These are phyloP conservation scores for Mrakia blollopis DNA, from an alignment of 768 basidiomycete genomes.

Conservation along the genomic window DNA sequence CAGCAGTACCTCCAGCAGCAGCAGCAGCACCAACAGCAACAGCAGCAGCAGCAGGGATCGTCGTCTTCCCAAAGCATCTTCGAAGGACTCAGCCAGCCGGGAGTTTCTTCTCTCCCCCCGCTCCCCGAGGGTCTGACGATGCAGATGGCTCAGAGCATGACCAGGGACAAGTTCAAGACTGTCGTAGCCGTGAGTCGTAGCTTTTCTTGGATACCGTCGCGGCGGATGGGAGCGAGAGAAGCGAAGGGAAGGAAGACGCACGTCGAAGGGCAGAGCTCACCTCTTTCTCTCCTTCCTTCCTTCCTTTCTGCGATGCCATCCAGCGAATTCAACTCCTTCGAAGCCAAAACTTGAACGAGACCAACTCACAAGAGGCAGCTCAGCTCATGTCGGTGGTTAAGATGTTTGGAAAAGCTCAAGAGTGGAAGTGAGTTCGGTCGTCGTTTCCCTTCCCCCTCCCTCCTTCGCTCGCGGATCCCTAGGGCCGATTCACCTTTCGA, in stretches of 20 bases:
- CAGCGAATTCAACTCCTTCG: conserved; percentile 52
- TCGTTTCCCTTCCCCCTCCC: neutral
- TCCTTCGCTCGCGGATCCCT: too few relatives aligned
- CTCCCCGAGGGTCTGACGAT: conserved; percentile 12
- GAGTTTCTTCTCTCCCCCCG: too few relatives aligned
- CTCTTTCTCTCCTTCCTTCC: neutral
- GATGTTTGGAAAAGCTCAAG: conserved; percentile 37
- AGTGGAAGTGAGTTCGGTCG: conserved; percentile 19
- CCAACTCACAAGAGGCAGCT: conserved; percentile 50
- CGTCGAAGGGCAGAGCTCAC: neutral
- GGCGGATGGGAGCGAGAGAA: neutral
- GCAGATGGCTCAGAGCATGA: conserved; percentile 15
- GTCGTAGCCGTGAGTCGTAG: conserved; percentile 2
- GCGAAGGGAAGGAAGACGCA: too few relatives aligned
- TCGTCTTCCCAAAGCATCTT: neutral
- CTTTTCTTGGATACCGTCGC: neutral
- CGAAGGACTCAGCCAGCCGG: neutral
- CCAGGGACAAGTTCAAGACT: neutral
- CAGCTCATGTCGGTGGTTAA: conserved; percentile 48
- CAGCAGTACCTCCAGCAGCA: conserved; percentile 33
- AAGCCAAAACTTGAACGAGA: conserved; percentile 50
- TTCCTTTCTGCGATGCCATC: neutral
- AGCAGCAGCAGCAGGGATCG: conserved; percentile 31
- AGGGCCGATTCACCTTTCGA: too few relatives aligned
- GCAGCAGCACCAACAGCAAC: conserved; percentile 27